Evolutionary conservation across 257 asterid species (phyloP), one percentile per base, ranked within the genome.

Genomic region (Nicotiana tomentosiformis): DNA sequence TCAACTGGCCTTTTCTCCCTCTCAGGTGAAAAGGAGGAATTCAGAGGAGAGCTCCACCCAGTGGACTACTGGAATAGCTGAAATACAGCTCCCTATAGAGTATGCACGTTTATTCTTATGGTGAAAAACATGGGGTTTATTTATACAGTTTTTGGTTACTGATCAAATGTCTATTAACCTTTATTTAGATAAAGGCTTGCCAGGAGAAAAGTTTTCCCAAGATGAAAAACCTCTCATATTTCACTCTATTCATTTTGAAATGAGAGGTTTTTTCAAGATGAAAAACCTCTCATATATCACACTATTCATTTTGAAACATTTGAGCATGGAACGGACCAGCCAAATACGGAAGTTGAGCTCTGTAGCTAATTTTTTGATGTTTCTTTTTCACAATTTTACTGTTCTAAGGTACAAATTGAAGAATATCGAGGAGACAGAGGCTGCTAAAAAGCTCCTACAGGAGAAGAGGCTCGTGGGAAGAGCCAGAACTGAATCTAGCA

Each of bases 51-150:
- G 93, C 90, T 94, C 99, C 82, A 96, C 99, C 39, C 99, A 96
- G 87, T 96, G 99, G 99, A 96, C 99, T 32, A 96, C 99, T 14
- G 99, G 99, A 82, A 96, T 96, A 78, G 98, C 99, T 68, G 99
- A 96, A 91, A 82, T 96, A 82, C 99, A 96, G 88, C 98, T 96
- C 86, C 98, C 99, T 12, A 94, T 96, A 83, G 99, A 96, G 99
- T 96, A 93, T 29, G 93, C 80, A 23, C 5, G 2, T 76, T 74
- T 51, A 46, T 51, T 76, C 80, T 26, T 29, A 51, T 51, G 65
- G 62, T 76, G 80, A 14, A 53, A 23, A 29, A 76, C 29, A 51
- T 29, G 64, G 80, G 80, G 51, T 53, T 51, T 53, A 74, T 46
- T 46, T 12, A 49, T 26, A 7, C 46, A 26, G 80, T 76, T 76